Conservation (phyloP, 192 early-diverging fungal species). For the Chytriomyces confervae region DNA sequence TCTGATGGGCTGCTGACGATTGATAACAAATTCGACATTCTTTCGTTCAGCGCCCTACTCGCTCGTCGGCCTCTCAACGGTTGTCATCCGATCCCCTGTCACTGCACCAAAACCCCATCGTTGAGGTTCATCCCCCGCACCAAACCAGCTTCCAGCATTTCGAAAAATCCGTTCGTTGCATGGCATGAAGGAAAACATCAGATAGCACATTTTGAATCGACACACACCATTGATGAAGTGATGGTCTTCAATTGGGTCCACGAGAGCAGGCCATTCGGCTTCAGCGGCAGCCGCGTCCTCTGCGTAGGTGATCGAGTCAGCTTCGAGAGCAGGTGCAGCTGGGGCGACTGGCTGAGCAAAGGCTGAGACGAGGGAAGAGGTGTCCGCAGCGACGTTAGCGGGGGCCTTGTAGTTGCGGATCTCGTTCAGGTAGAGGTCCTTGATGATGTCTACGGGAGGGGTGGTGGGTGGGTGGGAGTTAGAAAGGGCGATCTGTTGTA, state of each 20-base stretch:
- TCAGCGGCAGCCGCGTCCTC: slow-evolving; percentile 50
- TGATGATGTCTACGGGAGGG: slow-evolving; percentile 45
- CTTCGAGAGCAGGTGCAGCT: slow-evolving; percentile 51
- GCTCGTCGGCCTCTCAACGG: too few species aligned
- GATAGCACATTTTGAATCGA: too few species aligned
- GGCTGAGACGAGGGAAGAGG: slow-evolving; percentile 45
- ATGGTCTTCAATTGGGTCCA: slow-evolving; percentile 58
- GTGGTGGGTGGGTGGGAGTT: neutral
- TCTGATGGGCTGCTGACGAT: too few species aligned
- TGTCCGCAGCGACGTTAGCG: slow-evolving; percentile 39
- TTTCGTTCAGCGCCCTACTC: too few species aligned
- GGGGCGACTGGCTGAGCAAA: slow-evolving; percentile 53
- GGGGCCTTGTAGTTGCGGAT: slow-evolving; percentile 53
- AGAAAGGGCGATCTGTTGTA: slow-evolving; percentile 20
- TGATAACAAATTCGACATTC: too few species aligned
- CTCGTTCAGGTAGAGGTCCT: slow-evolving; percentile 51
- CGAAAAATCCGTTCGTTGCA: neutral
- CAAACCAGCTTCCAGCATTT: neutral
- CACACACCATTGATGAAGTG: slow-evolving; percentile 52
- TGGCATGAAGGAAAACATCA: neutral
- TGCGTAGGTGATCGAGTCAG: slow-evolving; percentile 2
- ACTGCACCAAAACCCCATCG: too few species aligned
- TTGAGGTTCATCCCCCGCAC: too few species aligned
- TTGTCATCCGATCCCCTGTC: too few species aligned
- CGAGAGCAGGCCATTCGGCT: slow-evolving; percentile 57